Conservation (phyloP, 2,329 filamentous ascomycete genomes). For the Fusarium kyushuense region DNA sequence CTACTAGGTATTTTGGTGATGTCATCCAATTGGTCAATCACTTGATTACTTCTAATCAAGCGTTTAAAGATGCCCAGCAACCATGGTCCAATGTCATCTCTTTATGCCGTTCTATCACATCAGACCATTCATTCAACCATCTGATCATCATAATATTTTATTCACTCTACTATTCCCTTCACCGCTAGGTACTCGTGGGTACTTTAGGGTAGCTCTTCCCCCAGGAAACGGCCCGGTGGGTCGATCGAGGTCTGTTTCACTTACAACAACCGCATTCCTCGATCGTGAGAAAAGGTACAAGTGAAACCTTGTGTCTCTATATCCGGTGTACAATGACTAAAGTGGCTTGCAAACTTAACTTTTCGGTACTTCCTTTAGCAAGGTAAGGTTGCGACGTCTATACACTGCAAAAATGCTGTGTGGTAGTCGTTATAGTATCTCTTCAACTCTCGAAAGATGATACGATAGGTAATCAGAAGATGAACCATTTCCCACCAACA, state of each 20-base stretch:
- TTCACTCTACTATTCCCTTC: not conserved
- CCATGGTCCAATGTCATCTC: slow-evolving; percentile 10
- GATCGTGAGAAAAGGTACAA: not conserved
- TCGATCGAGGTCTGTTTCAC: slow-evolving; percentile 32
- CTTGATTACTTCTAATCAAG: not conserved
- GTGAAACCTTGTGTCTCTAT: slow-evolving; percentile 1
- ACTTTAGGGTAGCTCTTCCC: slow-evolving; percentile 31
- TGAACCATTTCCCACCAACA: too few relatives aligned
- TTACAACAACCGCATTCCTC: slow-evolving; percentile 34
- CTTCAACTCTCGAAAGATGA: not conserved
- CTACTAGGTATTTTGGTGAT: slow-evolving; percentile 40
- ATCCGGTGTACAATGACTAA: not conserved
- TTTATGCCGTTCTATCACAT: slow-evolving; percentile 17
- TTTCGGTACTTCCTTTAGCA: not conserved
- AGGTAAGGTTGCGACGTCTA: not conserved
- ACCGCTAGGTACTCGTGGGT: not conserved
- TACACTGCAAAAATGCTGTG: not conserved
- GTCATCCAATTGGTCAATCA: slow-evolving; percentile 32
- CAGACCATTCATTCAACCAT: not conserved
- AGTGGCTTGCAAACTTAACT: not conserved
- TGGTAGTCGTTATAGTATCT: too few relatives aligned
- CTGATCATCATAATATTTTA: not conserved
- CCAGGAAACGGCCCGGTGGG: slow-evolving; percentile 16
- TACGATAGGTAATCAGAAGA: not conserved
- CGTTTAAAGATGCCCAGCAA: slow-evolving; percentile 30